Conservation (phyloP, 208 protist genomes). For the Leishmania martiniquensis region DNA sequence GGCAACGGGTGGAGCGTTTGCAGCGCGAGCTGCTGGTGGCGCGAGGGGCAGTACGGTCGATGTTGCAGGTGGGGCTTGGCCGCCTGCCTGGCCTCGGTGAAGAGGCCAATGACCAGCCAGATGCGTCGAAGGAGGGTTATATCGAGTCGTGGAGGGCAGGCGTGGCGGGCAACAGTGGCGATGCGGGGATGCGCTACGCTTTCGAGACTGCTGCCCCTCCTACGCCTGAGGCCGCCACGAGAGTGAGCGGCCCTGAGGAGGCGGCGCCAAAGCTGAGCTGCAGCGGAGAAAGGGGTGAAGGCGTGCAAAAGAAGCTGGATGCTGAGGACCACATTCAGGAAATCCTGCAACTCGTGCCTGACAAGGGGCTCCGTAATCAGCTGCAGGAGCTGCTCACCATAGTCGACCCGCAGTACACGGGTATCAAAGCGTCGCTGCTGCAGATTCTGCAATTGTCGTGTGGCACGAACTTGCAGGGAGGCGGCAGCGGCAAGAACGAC, state of each 20-base stretch:
- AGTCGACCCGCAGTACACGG: constrained; percentile 26
- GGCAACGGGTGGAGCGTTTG: constrained; percentile 43
- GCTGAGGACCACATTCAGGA: constrained; percentile 13
- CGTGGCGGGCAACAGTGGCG: not conserved
- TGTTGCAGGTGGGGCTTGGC: constrained; percentile 39
- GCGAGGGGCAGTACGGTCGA: constrained; percentile 54
- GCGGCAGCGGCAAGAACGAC: not conserved
- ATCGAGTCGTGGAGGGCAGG: not conserved
- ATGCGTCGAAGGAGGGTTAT: not conserved
- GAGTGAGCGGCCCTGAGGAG: not conserved
- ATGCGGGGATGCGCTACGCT: not conserved
- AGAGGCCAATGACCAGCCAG: not conserved
- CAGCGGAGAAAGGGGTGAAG: not conserved
- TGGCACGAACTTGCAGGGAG: not conserved
- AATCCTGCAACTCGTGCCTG: constrained; percentile 16
- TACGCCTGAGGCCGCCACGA: not conserved
- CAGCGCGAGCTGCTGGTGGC: constrained; percentile 46
- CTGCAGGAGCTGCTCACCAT: constrained; percentile 41
- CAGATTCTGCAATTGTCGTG: constrained; percentile 24
- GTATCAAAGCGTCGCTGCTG: constrained; percentile 37
- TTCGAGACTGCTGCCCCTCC: not conserved
- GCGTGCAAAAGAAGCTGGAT: not conserved
- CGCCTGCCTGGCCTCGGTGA: not conserved
- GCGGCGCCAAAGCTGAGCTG: too few species aligned
- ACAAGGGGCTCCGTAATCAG: constrained; percentile 31